Base-by-base conservation (phyloP, 805 yeast species). In the Kodamaea hsintzibuensis region DNA sequence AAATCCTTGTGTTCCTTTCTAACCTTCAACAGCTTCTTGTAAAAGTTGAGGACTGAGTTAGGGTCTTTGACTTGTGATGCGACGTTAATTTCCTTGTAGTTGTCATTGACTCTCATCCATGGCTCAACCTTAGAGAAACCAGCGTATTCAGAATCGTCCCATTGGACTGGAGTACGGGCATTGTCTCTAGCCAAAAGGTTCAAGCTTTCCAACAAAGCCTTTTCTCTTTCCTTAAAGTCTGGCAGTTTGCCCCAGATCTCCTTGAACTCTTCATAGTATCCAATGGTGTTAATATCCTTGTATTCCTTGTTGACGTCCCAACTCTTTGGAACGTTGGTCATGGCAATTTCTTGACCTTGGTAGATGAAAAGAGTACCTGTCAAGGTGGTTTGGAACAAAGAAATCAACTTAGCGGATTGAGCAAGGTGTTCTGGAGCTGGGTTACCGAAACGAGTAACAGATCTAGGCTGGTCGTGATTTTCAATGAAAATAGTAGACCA, bases 321-420 rank as follows among this genome's bases (percentile, higher is more conserved):
- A 42, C 63, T 61, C 50, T 67, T 61, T 18, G 81, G 73, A 30
- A 81, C 65, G 62, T 82, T 82, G 51, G 75, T 74, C 80, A 78
- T 79, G 35, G 83, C 86, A 56, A 83, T 69, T 60, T 83, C 87
- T 64, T 83, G 87, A 50, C 86, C 87, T 66, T 83, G 86, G 66
- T 82, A 83, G 40, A 83, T 67, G 66, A 73, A 83, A 51, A 81
- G 65, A 12, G 86, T 81, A 48, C 87, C 86, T 27, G 82, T 77
- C 58, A 81, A 71, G 12, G 83, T 61, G 10, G 72, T 52, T 56
- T 77, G 75, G 62, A 82, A 64, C 47, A 77, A 56, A 14, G 83
- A 73, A 56, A 82, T 62, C 62, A 81, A 65, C 66, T 82, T 82
- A 27, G 82, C 82, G 27, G 82, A 73, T 53, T 63, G 60, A 10